Base-by-base conservation (phyloP, 2,329 filamentous ascomycete genomes). In the Stromatinia cepivora region DNA sequence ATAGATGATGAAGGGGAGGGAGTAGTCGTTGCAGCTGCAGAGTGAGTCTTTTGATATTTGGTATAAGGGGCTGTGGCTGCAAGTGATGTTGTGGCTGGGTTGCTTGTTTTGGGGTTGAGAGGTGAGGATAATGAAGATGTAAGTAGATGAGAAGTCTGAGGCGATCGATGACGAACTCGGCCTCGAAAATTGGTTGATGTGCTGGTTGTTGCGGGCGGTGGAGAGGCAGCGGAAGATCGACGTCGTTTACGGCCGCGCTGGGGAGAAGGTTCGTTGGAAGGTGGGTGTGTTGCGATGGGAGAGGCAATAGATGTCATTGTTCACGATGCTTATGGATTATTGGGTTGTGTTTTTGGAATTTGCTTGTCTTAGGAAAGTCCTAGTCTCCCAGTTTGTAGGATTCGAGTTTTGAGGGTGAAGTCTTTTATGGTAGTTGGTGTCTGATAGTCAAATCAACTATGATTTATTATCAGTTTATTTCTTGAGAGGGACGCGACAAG, bases 181-280 rank as follows among this genome's bases (percentile, higher is more conserved):
- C 76, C 76, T 11, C 76, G 72, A 17, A 77, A 70, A 25, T 72
- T 76, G 5, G 72, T 76, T 28, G 72, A 73, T 9, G 67, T 69
- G 31, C 69, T 67, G 45, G 74, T 71, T 46, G 69, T 61, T 56
- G 71, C 62, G 20, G 70, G 46, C 11, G 71, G 70, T 3, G 65
- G 68, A 31, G 72, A 71, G 39, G 48, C 69, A 48, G 54, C 71
- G 20, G 74, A 73, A 5, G 65, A 70, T 54, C 76, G 75, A 53
- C 76, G 76, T 20, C 76, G 75, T 70, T 77, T 77, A 46, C 76
- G 75, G 13, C 76, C 76, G 50, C 76, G 72, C 66, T 70, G 63
- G 61, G 69, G 64, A 58, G 62, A 70, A 31, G 54, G 58, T 53
- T 48, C 45, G 67, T 34, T 31, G 42, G 48, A 28, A 28, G 31